Conservation (phyloP, 2,329 filamentous ascomycete species). For the Pseudohalonectria lignicola region DNA sequence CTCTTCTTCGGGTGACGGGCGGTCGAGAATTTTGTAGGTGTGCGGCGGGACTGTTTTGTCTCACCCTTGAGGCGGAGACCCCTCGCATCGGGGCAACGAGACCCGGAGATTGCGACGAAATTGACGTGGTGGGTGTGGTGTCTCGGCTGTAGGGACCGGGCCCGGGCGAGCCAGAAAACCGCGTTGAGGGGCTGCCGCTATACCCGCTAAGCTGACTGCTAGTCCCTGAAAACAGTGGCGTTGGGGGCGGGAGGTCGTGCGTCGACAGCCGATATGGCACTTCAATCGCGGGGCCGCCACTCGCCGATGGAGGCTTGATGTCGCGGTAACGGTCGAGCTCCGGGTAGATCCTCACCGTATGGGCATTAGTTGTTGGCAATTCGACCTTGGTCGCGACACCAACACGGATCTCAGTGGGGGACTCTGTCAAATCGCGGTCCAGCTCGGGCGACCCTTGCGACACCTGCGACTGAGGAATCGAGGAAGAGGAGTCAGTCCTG, state of each 20-base stretch:
- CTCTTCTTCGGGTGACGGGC: constrained; percentile 37
- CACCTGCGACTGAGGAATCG: constrained; percentile 24
- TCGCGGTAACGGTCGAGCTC: constrained; percentile 52
- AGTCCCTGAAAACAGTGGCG: constrained; percentile 50
- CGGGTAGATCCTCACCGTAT: constrained; percentile 40
- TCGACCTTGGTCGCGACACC: constrained; percentile 29
- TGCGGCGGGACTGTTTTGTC: constrained; percentile 41
- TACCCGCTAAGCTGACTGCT: constrained; percentile 46
- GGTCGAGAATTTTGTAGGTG: background rate
- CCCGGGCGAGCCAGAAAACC: constrained; percentile 62
- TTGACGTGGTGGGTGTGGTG: constrained; percentile 69
- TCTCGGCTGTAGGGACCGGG: constrained; percentile 64
- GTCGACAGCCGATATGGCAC: constrained; percentile 47
- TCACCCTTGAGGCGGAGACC: constrained; percentile 33
- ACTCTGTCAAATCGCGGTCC: constrained; percentile 30
- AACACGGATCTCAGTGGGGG: constrained; percentile 29
- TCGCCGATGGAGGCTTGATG: constrained; percentile 24
- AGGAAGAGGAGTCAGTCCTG: constrained; percentile 30
- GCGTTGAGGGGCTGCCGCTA: constrained; percentile 63
- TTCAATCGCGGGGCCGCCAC: constrained; percentile 26
- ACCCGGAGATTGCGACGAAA: constrained; percentile 63
- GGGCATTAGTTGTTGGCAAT: constrained; percentile 22
- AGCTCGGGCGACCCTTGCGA: constrained; percentile 22
- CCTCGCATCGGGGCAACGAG: constrained; percentile 37
- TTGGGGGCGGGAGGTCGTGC: constrained; percentile 55